Base-by-base conservation (phyloP, 2,329 filamentous ascomycete species). In the Cercospora sp. region DNA sequence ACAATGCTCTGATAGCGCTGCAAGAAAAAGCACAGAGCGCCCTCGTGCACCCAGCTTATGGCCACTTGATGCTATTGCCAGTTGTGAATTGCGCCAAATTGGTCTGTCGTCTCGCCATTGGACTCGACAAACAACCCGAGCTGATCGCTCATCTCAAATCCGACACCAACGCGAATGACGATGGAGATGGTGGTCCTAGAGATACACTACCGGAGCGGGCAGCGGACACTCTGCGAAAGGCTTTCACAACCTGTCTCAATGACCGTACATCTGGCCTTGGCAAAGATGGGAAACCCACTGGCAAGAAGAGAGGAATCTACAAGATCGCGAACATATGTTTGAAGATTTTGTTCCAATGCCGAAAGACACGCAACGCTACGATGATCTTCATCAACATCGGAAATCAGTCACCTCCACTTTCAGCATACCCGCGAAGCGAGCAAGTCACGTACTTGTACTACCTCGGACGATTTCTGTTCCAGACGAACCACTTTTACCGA, bases 371-470 rank as follows among this genome's bases (percentile, higher is more conserved):
- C 69, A 89, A 93, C 65, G 93, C 92, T 16, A 91, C 92, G 72
- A 93, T 94, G 78, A 91, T 97, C 75, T 95, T 97, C 77, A 90
- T 89, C 72, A 96, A 95, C 76, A 94, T 97, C 71, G 90, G 89
- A 60, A 89, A 91, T 66, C 91, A 92, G 72, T 94, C 92, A 0
- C 93, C 93, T 0, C 92, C 93, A 0, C 82, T 98, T 12, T 85
- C 87, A 1, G 87, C 92, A 62, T 98, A 96, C 76, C 93, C 94
- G 2, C 92, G 92, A 23, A 87, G 91, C 5, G 92, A 98, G 77
- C 88, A 93, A 60, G 93, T 97, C 61, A 96, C 93, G 3, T 98
- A 94, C 74, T 89, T 98, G 13, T 97, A 97, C 81, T 97, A 97
- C 77, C 89, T 98, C 5, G 94, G 94, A 18, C 90, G 93, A 67